phyloP scores from a whole-genome alignment of 345 rosid genomes.

The Salix caprea region DNA sequence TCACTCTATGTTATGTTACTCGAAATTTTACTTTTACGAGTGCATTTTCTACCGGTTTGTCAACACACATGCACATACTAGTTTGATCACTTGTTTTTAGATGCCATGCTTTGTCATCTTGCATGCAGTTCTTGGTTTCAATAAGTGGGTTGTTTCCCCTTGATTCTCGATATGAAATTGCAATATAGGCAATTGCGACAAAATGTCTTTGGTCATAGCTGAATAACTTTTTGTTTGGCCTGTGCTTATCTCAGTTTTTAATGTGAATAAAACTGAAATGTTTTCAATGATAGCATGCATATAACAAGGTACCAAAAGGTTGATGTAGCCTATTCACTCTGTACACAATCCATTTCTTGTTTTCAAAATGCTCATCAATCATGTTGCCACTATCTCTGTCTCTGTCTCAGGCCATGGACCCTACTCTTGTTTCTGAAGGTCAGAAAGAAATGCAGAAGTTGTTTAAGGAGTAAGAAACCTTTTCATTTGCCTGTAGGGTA shows the following conservation, averaged over 20 bases:
- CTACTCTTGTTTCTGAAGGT: conserved; percentile 46
- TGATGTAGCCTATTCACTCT: background rate
- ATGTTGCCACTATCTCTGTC: background rate
- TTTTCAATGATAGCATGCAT: background rate
- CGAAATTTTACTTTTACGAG: background rate
- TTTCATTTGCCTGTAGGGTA: background rate
- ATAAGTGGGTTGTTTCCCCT: background rate
- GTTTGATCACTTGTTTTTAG: background rate
- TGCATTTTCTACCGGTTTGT: background rate
- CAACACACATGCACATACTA: background rate
- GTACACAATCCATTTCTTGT: background rate
- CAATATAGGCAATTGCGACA: background rate
- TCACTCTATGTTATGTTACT: background rate
- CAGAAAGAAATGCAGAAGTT: conserved; percentile 58
- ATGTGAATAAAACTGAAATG: background rate
- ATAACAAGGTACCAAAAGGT: background rate
- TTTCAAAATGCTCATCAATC: background rate
- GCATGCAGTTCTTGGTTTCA: background rate
- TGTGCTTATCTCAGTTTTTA: background rate
- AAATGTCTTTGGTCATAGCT: background rate
- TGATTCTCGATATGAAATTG: background rate
- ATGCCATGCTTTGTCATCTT: background rate
- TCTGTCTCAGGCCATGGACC: conserved; percentile 48
- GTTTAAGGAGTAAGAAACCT: conserved; percentile 64
- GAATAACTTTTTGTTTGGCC: background rate